phyloP scores from a whole-genome alignment of 148 eudicot genomes.

The Selenicereus undatus region DNA sequence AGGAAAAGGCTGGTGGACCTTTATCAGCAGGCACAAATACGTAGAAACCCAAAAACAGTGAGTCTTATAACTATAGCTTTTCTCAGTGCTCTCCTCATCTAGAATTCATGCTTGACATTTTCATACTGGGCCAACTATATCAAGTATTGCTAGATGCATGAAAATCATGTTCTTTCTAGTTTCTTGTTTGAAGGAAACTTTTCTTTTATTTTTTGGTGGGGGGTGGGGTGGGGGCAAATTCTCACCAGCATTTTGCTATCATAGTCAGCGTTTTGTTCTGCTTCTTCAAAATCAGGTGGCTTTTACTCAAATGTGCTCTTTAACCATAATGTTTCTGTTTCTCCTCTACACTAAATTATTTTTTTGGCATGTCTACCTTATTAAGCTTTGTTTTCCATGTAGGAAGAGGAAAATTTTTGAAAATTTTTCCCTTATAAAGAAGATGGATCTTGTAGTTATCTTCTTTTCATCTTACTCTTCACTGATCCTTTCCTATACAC shows the following conservation, averaged over 20 bases:
- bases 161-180: neutral
- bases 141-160: neutral
- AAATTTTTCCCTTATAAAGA: neutral
- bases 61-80: conserved; percentile 19
- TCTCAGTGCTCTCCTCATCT: neutral
- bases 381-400: neutral
- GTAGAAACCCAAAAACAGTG: conserved; percentile 38
- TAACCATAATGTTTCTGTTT: neutral
- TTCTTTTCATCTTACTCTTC: neutral
- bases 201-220: too few relatives aligned
- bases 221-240: too few relatives aligned
- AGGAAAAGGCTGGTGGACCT: conserved; percentile 27
- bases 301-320: neutral
- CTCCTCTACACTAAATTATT: neutral
- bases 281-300: too few relatives aligned
- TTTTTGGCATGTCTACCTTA: neutral
- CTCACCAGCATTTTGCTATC: too few relatives aligned
- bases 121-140: neutral
- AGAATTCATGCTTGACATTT: neutral
- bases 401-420: neutral
- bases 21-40: conserved; percentile 21
- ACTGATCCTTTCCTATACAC: neutral
- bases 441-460: neutral
- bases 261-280: too few relatives aligned
- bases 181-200: too few relatives aligned